Conservation (phyloP, 1,284 basidiomycete species). For the Prillingera fragicola region DNA sequence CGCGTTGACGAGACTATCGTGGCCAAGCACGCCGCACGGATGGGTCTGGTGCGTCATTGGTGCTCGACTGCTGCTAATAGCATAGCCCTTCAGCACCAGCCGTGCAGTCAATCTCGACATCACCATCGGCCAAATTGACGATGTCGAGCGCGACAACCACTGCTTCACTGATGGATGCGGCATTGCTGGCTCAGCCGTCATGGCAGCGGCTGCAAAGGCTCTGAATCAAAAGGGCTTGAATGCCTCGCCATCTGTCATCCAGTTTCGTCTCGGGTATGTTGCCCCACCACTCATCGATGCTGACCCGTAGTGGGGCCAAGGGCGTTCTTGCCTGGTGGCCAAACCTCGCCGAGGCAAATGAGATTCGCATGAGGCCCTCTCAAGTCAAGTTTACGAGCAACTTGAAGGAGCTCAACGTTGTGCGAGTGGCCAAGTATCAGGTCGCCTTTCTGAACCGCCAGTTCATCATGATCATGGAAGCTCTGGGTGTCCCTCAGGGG, state of each 20-base stretch:
- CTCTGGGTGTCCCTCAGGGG: constrained; percentile 36
- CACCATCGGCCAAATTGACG: constrained; percentile 12
- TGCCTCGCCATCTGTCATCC: constrained; percentile 40
- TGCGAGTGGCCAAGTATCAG: constrained; percentile 44
- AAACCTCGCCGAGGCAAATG: constrained; percentile 20
- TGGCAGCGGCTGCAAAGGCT: constrained; percentile 34
- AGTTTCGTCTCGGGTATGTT: constrained; percentile 43
- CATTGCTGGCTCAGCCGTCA: constrained; percentile 36
- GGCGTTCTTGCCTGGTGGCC: constrained; percentile 46
- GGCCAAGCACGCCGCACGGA: constrained; percentile 44
- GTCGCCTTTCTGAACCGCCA: constrained; percentile 47
- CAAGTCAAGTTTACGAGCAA: constrained; percentile 43
- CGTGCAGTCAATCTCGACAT: constrained; percentile 34
- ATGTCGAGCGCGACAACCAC: constrained; percentile 23
- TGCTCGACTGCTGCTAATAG: too few relatives aligned
- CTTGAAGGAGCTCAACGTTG: constrained; percentile 37
- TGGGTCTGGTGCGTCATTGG: constrained; percentile 36
- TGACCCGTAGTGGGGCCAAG: constrained; percentile 42
- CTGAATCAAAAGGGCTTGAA: constrained; percentile 29
- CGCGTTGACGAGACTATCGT: constrained; percentile 42
- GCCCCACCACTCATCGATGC: not conserved
- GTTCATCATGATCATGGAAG: constrained; percentile 47
- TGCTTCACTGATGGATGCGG: constrained; percentile 47
- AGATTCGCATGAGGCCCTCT: constrained; percentile 39
- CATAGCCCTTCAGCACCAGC: constrained; percentile 41